phyloP scores from a whole-genome alignment of 1,284 basidiomycete species.

The Microbotryomycetes sp. region DNA sequence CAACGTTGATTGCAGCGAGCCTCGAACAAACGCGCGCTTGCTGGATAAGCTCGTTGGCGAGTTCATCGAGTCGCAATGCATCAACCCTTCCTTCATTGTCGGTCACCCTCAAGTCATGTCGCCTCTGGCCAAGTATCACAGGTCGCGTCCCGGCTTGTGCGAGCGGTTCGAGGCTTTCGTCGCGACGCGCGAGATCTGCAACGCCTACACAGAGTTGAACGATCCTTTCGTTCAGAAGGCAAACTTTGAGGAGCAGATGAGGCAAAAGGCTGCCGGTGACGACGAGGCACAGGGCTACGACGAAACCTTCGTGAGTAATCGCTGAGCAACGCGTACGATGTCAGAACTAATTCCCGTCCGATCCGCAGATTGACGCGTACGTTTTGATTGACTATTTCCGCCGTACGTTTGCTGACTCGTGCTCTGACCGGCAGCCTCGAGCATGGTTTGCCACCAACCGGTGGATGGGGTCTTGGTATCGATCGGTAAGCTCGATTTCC shows the following conservation, averaged over 20 bases:
- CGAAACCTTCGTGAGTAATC: constrained; percentile 84
- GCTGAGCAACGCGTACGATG: too few species aligned
- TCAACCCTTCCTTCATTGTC: constrained; percentile 94
- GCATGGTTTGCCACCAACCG: constrained; percentile 94
- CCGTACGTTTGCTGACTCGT: constrained; percentile 10
- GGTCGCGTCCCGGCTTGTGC: constrained; percentile 85
- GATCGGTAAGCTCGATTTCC: constrained; percentile 48
- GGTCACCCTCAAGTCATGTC: constrained; percentile 99
- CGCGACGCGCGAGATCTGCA: constrained; percentile 97
- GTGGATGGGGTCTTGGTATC: constrained; percentile 91
- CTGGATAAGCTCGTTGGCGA: constrained; percentile 99
- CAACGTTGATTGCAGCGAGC: constrained; percentile 94
- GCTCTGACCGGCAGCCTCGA: constrained; percentile 59
- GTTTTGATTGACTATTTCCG: background rate
- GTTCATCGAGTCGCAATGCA: constrained; percentile 92
- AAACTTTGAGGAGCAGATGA: constrained; percentile 84
- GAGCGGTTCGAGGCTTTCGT: constrained; percentile 99
- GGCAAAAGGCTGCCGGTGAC: constrained; percentile 93
- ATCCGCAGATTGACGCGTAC: constrained; percentile 11
- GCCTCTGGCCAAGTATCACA: constrained; percentile 92
- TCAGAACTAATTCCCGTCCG: too few species aligned
- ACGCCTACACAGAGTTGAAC: constrained; percentile 97
- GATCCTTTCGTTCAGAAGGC: constrained; percentile 94
- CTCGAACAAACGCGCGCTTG: constrained; percentile 87
- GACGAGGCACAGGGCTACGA: constrained; percentile 98